Base-by-base conservation (phyloP, 176 grass and related monocot genomes). In the Paspalum notatum region DNA sequence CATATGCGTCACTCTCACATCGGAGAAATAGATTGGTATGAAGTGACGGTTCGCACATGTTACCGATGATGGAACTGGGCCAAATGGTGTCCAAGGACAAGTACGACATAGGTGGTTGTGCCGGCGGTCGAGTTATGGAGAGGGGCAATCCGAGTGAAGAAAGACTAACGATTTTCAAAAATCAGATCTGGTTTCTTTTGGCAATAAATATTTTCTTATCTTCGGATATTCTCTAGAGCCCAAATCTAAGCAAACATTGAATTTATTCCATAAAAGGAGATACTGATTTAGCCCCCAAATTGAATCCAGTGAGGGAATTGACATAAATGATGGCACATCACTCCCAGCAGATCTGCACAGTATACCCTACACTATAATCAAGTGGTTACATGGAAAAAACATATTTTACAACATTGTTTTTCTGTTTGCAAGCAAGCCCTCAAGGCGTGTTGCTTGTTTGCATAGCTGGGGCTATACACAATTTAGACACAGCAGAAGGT, bases 121-220 rank as follows among this genome's bases (percentile, higher is more conserved):
- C 24, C 10, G 55, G 21, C 9, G 3, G 21, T 56, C 0, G 4
- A 56, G 53, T 56, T 17, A 20, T 56, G 55, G 3, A 1, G 4
- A 1, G 0, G 0, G 9, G 6, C 3, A 1, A 52, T 16, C 1
- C 2, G 0, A 50, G n/a, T 1, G 5, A 50, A 12, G 13, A 4
- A 50, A 25, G 47, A 25, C 9, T 17, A 13, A 17, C 32, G 0
- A 68, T 22, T 14, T 27, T 24, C 2, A 7, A 45, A 22, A 46
- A 50, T 51, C 16, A 50, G 25, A 4, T 24, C 15, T 8, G 13
- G 0, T 71, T 71, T 72, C 4, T 52, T 0, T 20, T 5, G 11
- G 3, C 10, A 11, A 11, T 24, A 57, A 41, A 74, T 42, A 5
- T 55, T 40, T 40, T 55, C 11, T 53, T 37, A 5, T n/a, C 5